Conservation (phyloP, 805 yeast genomes). For the Yarrowia osloensis region DNA sequence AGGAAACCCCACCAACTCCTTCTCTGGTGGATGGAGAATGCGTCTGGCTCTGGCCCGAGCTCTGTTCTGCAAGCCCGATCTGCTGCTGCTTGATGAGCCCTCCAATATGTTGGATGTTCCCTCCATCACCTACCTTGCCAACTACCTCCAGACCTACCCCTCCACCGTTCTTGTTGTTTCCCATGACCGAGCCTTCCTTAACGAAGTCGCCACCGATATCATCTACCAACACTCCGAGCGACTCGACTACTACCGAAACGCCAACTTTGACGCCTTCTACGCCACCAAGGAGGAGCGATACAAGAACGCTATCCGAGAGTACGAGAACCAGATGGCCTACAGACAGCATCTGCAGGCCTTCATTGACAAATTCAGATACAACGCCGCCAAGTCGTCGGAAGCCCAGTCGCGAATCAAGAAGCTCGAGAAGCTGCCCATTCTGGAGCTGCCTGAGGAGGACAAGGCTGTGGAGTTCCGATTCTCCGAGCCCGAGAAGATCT, state of each 20-base stretch:
- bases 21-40: conserved; percentile 99
- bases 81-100: conserved; percentile 94
- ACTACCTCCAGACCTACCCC: conserved; percentile 85
- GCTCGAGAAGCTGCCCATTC: conserved; percentile 86
- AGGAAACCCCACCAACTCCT: conserved; percentile 76
- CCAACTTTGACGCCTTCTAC: conserved; percentile 90
- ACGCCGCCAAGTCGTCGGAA: conserved; percentile 96
- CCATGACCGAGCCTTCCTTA: conserved; percentile 94
- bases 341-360: conserved; percentile 91
- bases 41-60: conserved; percentile 98
- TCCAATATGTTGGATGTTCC: conserved; percentile 99
- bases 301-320: conserved; percentile 90
- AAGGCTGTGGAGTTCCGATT: conserved; percentile 80
- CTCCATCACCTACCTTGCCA: conserved; percentile 88
- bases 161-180: conserved; percentile 94
- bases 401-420: conserved; percentile 98
- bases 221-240: conserved; percentile 97
- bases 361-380: conserved; percentile 94
- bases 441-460: conserved; percentile 95
- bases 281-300: conserved; percentile 92
- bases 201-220: conserved; percentile 97
- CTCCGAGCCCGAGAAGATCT: conserved; percentile 90
- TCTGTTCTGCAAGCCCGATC: conserved; percentile 93
- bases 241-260: conserved; percentile 86
- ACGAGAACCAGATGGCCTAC: conserved; percentile 95